Percentiles rank a stretch among this genome's conserved stretches.
Conservation (phyloP, 768 basidiomycete genomes). For the Porphyrellus cyaneotinctus region DNA sequence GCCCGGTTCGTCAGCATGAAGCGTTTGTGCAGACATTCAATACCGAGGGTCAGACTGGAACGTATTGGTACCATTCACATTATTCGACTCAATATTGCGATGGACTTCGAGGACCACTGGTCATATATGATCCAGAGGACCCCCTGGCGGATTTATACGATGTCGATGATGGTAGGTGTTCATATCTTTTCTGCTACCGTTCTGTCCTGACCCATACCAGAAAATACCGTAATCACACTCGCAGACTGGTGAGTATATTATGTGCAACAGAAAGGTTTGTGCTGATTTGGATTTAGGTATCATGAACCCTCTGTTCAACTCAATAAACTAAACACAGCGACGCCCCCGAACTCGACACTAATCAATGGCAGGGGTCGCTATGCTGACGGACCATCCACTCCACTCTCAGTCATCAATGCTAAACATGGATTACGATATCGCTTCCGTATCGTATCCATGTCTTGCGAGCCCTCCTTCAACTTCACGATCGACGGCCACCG, state of each 20-base stretch:
- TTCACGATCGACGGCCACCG: slow-evolving; percentile 3
- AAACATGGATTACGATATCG: slow-evolving; percentile 43
- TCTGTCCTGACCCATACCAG: slow-evolving; percentile 5
- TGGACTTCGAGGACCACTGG: slow-evolving; percentile 34
- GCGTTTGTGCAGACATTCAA: slow-evolving; percentile 37
- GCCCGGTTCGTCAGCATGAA: slow-evolving; percentile 18
- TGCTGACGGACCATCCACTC: slow-evolving; percentile 34
- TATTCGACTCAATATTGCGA: slow-evolving; percentile 40
- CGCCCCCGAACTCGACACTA: slow-evolving; percentile 36
- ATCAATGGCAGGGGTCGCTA: slow-evolving; percentile 53
- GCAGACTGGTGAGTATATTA: not conserved
- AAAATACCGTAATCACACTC: slow-evolving; percentile 34
- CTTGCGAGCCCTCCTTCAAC: slow-evolving; percentile 36
- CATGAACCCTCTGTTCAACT: not conserved
- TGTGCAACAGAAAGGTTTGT: not conserved
- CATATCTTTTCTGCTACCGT: not conserved
- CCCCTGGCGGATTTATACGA: slow-evolving; percentile 38
- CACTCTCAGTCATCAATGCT: slow-evolving; percentile 46
- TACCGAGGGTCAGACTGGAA: slow-evolving; percentile 26
- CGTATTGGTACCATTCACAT: slow-evolving; percentile 46
- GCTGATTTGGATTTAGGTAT: not conserved
- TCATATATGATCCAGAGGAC: not conserved
- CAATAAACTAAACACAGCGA: not conserved
- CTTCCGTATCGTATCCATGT: slow-evolving; percentile 47
- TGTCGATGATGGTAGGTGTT: slow-evolving; percentile 39